Base-by-base conservation (phyloP, 2,329 filamentous ascomycete species). In the Paraphaeosphaeria minitans region DNA sequence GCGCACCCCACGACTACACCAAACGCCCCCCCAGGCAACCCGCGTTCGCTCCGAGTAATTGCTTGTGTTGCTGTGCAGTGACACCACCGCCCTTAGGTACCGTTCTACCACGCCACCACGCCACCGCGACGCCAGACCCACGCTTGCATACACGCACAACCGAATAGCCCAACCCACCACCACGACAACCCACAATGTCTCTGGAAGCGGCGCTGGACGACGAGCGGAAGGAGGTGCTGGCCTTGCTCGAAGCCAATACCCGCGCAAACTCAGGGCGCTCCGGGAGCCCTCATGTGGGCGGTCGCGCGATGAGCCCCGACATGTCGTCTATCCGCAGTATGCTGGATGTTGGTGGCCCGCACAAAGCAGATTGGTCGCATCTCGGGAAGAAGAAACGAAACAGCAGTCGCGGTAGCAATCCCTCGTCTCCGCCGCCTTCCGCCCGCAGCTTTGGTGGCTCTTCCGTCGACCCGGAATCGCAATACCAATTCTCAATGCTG, bases 151-250 rank as follows among this genome's bases (percentile, higher is more conserved):
- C 22, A 33, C 13, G 49, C 43, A 42, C 54, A 16, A 9, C 31
- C 53, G 31, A 55, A 54, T 21, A 53, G 8, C 13, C 29, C n/a
- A 27, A 51, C 29, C 56, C 41, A 19, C 49, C 60, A 57, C 60
- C 35, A 56, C 62, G 52, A 66, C 8, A 24, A 33, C 7, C 41
- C 51, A 19, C 54, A 21, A 92, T 92, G 88, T 92, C 89, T 70
- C 85, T 93, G 70, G 90, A 92, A 78, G 85, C 89, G 50, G 86
- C 88, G 65, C 82, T 93, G 63, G 90, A 93, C 72, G 88, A 92
- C 80, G 91, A 94, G 81, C 85, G 89, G 61, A 82, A 83, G 62
- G 89, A 92, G 77, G 87, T 93, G 41, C 81, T 92, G 65, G 87
- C 87, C 49, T 80, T 92, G 61, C 81, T 92, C 43, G 87, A 90